Base-by-base conservation (phyloP, 257 asterid species). In the Verbascum thapsus region DNA sequence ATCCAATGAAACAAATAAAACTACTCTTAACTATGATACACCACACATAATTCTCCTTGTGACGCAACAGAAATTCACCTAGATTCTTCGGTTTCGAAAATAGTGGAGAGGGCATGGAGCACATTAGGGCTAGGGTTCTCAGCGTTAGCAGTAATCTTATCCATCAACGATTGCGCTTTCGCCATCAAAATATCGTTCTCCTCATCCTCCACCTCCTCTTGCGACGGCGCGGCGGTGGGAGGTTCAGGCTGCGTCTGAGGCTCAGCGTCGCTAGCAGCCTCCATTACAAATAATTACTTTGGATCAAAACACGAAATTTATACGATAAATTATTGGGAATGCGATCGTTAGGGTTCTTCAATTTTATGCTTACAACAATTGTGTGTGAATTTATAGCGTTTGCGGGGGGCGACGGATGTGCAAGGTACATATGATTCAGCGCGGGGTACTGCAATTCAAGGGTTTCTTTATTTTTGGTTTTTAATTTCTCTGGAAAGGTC, bases 41-140 rank as follows among this genome's bases (percentile, higher is more conserved):
- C 64, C 49, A 38, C n/a, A n/a, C n/a, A n/a, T n/a, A n/a, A n/a
- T n/a, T n/a, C n/a, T n/a, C n/a, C n/a, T n/a, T n/a, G n/a, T n/a
- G n/a, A n/a, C 44, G 43, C 57, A 69, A 72, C 58, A 52, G 10
- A 38, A 56, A 38, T 12, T 23, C 69, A 94, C 99, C 97, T 90
- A 64, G 88, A 71, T 73, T 90, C 99, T 64, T 94, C 78, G 32
- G 90, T 60, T 72, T 94, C 99, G 10, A 94, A 74, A 65, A 94
- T 76, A 64, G 95, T 84, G 66, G 96, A 66, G 55, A 94, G 88
- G 26, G 96, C 95, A 67, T 94, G 99, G 23, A 94, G 88, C 8
- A 75, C 78, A 51, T 70, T 75, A 45, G 97, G 84, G 72, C 75
- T 87, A 76, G 99, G 97, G 91, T 85, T 94, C 63, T 87, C 96